Base-by-base conservation (phyloP, 2,329 filamentous ascomycete species). In the Aspergillus chevalieri region DNA sequence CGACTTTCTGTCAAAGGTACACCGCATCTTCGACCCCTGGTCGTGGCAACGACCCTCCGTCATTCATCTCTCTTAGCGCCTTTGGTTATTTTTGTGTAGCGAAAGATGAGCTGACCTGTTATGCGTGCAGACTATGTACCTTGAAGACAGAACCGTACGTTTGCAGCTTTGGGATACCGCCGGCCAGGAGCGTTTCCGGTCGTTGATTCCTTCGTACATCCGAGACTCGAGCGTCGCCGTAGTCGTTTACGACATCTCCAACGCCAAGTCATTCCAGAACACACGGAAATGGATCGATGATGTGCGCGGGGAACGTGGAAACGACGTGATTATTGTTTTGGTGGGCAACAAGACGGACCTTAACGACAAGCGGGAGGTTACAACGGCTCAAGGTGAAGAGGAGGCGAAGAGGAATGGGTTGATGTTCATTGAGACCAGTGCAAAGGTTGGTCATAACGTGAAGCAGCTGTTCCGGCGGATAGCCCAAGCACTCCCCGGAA, bases 241-340 rank as follows among this genome's bases (percentile, higher is more conserved):
- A 30, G 94, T 98, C 30, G 93, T 98, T 53, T 98, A 98, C 75
- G 93, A 98, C 72, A 95, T 98, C 66, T 95, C 90, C 52, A 95
- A 93, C 71, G 86, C 87, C 56, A 96, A 97, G 74, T 95, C 90
- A 21, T 98, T 98, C 78, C 87, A 96, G 69, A 96, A 98, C 74
- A 98, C 93, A 48, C 85, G 91, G 66, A 98, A 98, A 80, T 98
- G 94, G 93, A 95, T 98, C 58, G 93, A 98, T 68, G 93, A 98
- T 67, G 93, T 98, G 51, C 83, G 93, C 54, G 92, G 91, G 46
- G 93, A 98, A 77, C 83, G 93, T 65, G 93, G 93, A 46, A 95
- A 95, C 77, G 93, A 98, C 73, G 94, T 98, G 53, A 98, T 98
- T 64, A 97, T 98, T 64, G 93, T 98, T 43, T 77, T 98, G 43